Base-by-base conservation (phyloP, 345 rosid genomes). In the Carallia brachiata region DNA sequence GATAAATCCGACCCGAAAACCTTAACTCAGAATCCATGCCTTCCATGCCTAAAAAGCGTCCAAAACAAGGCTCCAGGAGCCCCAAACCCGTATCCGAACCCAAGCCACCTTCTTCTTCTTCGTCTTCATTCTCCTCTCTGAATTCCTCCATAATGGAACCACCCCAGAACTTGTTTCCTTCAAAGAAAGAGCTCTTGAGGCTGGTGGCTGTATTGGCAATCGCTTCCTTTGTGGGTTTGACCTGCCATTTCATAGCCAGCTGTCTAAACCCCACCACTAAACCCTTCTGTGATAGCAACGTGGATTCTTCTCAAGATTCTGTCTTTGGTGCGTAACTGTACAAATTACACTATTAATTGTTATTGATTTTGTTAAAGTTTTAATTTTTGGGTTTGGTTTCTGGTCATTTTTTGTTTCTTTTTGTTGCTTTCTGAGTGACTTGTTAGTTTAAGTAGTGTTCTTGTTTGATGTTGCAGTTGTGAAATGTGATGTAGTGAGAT, bases 161-260 rank as follows among this genome's bases (percentile, higher is more conserved):
- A n/a, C 86, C 98, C 3, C 75, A 70, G 59, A 73, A 61, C 65
- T 74, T 93, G 63, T 80, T 93, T 75, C 98, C 98, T 39, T 85
- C 97, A 3, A 84, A 77, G 65, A 84, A 73, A 47, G 98, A 91
- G 73, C 68, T 86, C 47, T 67, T 73, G 66, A 83, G 79, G 52
- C 84, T 91, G 31, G 13, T 89, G 3, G 72, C 78, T 1, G 89
- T 91, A 7, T 57, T 91, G 62, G 82, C 80, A 34, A 72, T 93
- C 71, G 93, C 98, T 5, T 86, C 88, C 53, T 68, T 75, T 0
- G 91, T 89, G 23, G 92, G 88, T 69, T 70, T 89, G n/a, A 48
- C 87, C 73, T 91, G 96, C 77, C 81, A 78, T 65, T 78, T 80
- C 84, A 34, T 91, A 31, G 66, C 77, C 60, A 64, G 48, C n/a